These are phyloP conservation scores for Annulohypoxylon nitens DNA, from an alignment of 495 filamentous ascomycete genomes.

Conservation along the genomic window DNA sequence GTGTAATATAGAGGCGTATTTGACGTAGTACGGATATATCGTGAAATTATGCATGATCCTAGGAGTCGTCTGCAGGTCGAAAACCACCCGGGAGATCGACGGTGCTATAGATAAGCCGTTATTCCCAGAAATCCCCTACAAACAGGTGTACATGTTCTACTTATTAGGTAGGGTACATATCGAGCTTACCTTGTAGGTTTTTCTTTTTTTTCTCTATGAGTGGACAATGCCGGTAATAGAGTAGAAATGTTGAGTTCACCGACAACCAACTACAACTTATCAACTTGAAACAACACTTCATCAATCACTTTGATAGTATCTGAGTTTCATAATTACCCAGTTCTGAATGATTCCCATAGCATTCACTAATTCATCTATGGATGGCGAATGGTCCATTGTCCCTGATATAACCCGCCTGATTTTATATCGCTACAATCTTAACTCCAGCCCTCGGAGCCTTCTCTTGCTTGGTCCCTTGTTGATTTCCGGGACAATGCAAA, in stretches of 20 bases:
- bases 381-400: background rate
- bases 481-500: slow-evolving; percentile 25
- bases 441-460: slow-evolving; percentile 19
- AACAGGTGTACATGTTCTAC: background rate
- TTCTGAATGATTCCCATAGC: background rate
- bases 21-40: background rate
- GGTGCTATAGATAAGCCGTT: background rate
- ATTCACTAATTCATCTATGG: slow-evolving; percentile 21
- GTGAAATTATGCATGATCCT: background rate
- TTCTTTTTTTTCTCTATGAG: background rate
- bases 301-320: background rate
- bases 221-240: background rate
- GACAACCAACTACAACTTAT: background rate
- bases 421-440: slow-evolving; percentile 17
- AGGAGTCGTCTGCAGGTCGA: slow-evolving; percentile 25
- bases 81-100: slow-evolving; percentile 21
- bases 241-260: background rate
- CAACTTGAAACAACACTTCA: background rate
- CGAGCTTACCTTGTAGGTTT: background rate
- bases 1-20: slow-evolving; percentile 6
- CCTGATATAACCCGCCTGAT: background rate
- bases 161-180: background rate
- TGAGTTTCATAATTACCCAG: background rate
- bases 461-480: background rate
- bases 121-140: background rate